Evolutionary conservation across 2,329 filamentous ascomycete species (phyloP), one percentile per base, ranked within the genome.

Genomic region (Zymoseptoria tritici): DNA sequence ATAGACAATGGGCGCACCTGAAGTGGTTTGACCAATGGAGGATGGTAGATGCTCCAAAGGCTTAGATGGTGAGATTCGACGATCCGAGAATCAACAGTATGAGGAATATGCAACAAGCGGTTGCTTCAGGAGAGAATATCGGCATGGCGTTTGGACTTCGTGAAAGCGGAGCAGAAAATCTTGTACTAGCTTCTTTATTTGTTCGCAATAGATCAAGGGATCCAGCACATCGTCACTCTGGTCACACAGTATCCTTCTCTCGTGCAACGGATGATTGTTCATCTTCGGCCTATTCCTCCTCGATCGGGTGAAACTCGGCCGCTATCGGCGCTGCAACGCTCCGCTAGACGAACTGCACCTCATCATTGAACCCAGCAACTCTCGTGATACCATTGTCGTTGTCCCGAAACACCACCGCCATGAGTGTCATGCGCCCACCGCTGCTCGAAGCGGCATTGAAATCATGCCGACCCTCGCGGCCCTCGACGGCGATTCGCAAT

Each of bases 21-120:
- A 96, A 91, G 80, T 99, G 94, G 94, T 89, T 97, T 68, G 83
- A 87, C 66, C 85, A 79, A 66, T 99, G 93, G 93, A 87, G 85
- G 71, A 88, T 96, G 69, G 85, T 87, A 52, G 90, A 94, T 71
- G 13, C 36, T 46, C 36, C 36, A 11, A 46, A 46, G 36, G 36
- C 36, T 6, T 84, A 71, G 58, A 63, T 24, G 19, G 36, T n/a
- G 36, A 46, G 36, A 46, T 7, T 16, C n/a, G 36, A 46, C 36
- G 36, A 46, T n/a, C 5, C 16, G 36, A 46, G 36, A n/a, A 46
- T n/a, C 36, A 16, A 46, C 36, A 46, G 36, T 13, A 57, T 57
- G 59, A 57, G 49, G 20, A 36, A 46, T n/a, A n/a, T 46, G 36
- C 36, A 46, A 46, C 36, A 46, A 46, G 26, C 11, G 31, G 42